Percentiles rank a stretch among this genome's conserved stretches.
phyloP scores from a whole-genome alignment of 768 basidiomycete genomes.

The Dentipellis fragilis region DNA sequence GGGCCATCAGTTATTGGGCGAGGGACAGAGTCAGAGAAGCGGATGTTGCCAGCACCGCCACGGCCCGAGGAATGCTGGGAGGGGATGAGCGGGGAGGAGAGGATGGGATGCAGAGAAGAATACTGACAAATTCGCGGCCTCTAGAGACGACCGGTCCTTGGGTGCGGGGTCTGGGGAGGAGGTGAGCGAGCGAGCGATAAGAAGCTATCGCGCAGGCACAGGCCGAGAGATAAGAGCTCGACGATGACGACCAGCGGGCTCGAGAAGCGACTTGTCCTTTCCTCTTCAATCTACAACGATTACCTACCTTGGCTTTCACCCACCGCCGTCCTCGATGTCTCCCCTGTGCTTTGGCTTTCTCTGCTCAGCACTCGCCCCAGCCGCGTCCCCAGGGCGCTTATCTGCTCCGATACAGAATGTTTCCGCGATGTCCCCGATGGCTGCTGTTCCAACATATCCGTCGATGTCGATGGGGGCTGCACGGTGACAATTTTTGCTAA shows the following conservation, averaged over 20 bases:
- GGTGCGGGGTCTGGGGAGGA: background rate
- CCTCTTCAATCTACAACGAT: background rate
- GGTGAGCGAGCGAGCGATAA: background rate
- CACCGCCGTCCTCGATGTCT: background rate
- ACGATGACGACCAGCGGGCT: background rate
- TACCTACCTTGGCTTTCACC: background rate
- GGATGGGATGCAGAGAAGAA: background rate
- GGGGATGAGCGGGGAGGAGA: background rate
- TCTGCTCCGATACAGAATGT: background rate
- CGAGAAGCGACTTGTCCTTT: background rate
- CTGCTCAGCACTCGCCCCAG: background rate
- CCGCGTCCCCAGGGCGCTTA: background rate
- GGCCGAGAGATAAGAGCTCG: background rate
- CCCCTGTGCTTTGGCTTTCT: background rate
- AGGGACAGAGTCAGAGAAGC: conserved; percentile 25
- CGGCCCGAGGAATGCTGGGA: conserved; percentile 48
- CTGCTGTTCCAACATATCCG: background rate
- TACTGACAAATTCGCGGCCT: conserved; percentile 51
- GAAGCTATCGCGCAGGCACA: background rate
- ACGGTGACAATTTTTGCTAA: background rate
- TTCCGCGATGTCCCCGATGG: background rate
- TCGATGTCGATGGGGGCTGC: background rate
- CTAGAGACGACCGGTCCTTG: conserved; percentile 40
- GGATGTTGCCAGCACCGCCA: conserved; percentile 63
- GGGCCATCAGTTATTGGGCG: conserved; percentile 24